A percentile compares a stretch with the other conserved stretches of the same genome.
Evolutionary conservation across 2,329 filamentous ascomycete species (phyloP).

Genomic region (Dissoconium aciculare): DNA sequence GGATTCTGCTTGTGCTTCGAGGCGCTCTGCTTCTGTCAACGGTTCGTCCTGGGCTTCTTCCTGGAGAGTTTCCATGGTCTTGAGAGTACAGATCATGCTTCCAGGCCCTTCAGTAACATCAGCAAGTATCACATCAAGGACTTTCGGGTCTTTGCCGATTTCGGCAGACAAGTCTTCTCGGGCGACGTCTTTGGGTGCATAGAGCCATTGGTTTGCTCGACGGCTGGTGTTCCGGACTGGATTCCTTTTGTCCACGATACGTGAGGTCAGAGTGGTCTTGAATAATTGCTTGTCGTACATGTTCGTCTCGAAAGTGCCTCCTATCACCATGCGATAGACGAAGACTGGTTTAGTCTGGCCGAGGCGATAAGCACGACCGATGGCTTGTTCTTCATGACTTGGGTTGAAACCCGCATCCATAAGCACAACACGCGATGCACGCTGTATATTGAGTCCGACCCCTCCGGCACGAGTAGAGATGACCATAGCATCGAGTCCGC

Average conservation of each 20-base stretch:
- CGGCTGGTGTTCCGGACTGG: conserved; percentile 51
- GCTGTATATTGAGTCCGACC: conserved; percentile 66
- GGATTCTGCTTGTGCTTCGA: conserved; percentile 28
- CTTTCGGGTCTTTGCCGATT: conserved; percentile 42
- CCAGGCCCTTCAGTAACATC: conserved; percentile 36
- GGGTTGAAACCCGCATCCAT: conserved; percentile 77
- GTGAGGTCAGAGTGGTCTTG: conserved; percentile 64
- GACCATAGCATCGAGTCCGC: conserved; percentile 45
- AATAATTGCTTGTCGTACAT: conserved; percentile 63
- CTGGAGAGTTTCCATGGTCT: conserved; percentile 24
- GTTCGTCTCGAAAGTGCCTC: conserved; percentile 64
- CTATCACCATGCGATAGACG: conserved; percentile 68
- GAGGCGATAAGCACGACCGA: conserved; percentile 73
- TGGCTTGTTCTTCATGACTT: conserved; percentile 67
- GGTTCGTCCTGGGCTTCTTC: conserved; percentile 20
- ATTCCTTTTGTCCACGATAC: conserved; percentile 74
- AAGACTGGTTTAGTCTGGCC: conserved; percentile 68
- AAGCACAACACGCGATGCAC: conserved; percentile 73
- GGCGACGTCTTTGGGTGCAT: conserved; percentile 38
- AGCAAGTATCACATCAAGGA: conserved; percentile 49
- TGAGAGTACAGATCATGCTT: conserved; percentile 17
- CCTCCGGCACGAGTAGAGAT: conserved; percentile 77
- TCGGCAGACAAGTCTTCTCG: conserved; percentile 36
- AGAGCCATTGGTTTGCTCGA: conserved; percentile 40
- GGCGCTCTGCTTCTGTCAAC: conserved; percentile 19